Evolutionary conservation across 1,284 basidiomycete genomes (phyloP).

Genomic region (Exobasidium rhododendri): DNA sequence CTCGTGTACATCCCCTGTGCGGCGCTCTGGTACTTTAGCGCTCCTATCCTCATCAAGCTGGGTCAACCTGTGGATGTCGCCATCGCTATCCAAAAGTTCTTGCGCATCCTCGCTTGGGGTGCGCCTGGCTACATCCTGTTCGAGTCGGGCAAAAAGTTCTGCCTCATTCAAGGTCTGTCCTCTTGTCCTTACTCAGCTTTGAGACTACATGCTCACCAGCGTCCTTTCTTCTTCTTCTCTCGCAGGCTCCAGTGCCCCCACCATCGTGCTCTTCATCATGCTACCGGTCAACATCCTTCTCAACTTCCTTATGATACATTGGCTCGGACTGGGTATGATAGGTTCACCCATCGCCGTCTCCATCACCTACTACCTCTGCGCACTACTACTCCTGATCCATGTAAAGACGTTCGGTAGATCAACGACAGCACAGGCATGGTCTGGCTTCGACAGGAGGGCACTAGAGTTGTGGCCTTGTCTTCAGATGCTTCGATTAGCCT

Average conservation of each 20-base stretch:
- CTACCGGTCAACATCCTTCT: slow-evolving; percentile 66
- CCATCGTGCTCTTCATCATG: slow-evolving; percentile 63
- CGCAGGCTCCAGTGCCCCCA: slow-evolving; percentile 73
- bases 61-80: slow-evolving; percentile 65
- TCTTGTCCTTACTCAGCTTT: background rate
- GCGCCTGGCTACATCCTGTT: slow-evolving; percentile 72
- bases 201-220: background rate
- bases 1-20: slow-evolving; percentile 65
- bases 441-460: slow-evolving; percentile 54
- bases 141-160: slow-evolving; percentile 71
- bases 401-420: slow-evolving; percentile 3
- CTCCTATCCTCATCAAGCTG: slow-evolving; percentile 64
- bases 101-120: slow-evolving; percentile 65
- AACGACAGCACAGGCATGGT: slow-evolving; percentile 6
- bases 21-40: slow-evolving; percentile 64
- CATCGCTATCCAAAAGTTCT: slow-evolving; percentile 64
- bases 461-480: slow-evolving; percentile 66
- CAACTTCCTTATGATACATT: slow-evolving; percentile 64
- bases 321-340: slow-evolving; percentile 64
- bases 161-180: slow-evolving; percentile 69
- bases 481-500: slow-evolving; percentile 68
- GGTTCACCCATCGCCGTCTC: slow-evolving; percentile 68
- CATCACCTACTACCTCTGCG: slow-evolving; percentile 61
- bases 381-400: slow-evolving; percentile 8
- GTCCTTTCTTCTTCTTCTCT: no score